Base-by-base conservation (phyloP, 192 early-diverging fungal genomes). In the Coemansia reversa region DNA sequence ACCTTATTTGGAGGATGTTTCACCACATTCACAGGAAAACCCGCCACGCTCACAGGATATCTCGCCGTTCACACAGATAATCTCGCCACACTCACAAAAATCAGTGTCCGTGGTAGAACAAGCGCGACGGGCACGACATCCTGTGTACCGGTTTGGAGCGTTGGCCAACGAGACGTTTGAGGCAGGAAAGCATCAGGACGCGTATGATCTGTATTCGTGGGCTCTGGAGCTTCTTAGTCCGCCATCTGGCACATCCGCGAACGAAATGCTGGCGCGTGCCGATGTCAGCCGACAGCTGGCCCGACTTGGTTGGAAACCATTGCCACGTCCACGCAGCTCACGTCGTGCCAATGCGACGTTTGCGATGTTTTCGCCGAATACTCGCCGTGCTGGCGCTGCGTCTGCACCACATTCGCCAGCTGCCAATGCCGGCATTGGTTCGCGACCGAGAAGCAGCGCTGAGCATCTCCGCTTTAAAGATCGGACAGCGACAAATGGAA, bases 101-200 rank as follows among this genome's bases (percentile, higher is more conserved):
- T 74, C 72, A 0, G 69, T 81, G 12, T 74, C 79, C 1, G 74
- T 81, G 25, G 72, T 75, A 6, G 73, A 63, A 58, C 79, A 76
- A 52, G 79, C 79, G 14, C 66, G 61, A 22, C 59, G 56, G 66
- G 79, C 79, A 5, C 74, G 79, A 19, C 79, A 81, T 12, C 79
- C 79, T 23, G 74, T 83, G 56, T 83, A 83, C 53, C 35, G 55
- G 7, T 66, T 83, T 24, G 73, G 73, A 2, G 60, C 76, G 20
- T 45, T 72, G 62, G 87, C 86, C 16, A 89, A 87, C 64, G 79
- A 82, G 18, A 76, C 72, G 25, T 89, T 78, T 56, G 84, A 83
- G 51, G 55, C 70, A 19, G 84, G 86, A 30, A 62, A 65, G 23
- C 84, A 86, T 65, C 58, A 64, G 42, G 83, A 81, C 0, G 85